These are phyloP conservation scores for Pythium pyrilobum DNA, from an alignment of 352 stramenopile species.

Conservation along the genomic window DNA sequence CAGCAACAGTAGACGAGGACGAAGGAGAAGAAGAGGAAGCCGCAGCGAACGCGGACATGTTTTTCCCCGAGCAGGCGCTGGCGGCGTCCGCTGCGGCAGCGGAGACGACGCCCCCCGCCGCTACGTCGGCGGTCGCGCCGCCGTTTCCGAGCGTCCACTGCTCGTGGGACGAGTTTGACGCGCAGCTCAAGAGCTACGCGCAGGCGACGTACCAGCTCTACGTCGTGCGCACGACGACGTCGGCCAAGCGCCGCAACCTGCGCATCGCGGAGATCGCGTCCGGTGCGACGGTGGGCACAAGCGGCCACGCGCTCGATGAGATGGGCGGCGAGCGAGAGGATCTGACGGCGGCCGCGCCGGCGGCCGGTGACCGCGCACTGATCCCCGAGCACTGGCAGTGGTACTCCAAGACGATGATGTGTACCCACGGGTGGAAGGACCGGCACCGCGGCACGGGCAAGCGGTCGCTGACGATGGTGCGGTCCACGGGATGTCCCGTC, in stretches of 20 bases:
- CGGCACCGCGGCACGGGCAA: conserved; percentile 60
- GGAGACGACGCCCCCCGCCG: neutral
- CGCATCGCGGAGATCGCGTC: conserved; percentile 55
- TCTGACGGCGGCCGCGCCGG: too few relatives aligned
- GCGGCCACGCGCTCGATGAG: neutral
- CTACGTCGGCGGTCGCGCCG: conserved; percentile 26
- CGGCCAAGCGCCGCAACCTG: conserved; percentile 58
- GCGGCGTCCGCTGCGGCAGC: neutral
- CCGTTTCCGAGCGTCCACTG: conserved; percentile 42
- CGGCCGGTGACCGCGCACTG: too few relatives aligned
- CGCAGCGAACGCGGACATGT: too few relatives aligned
- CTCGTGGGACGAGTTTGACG: conserved; percentile 68
- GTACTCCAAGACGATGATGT: conserved; percentile 84
- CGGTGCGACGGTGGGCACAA: conserved; percentile 14
- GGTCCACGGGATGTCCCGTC: conserved; percentile 61
- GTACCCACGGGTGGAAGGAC: conserved; percentile 76
- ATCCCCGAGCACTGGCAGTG: conserved; percentile 61
- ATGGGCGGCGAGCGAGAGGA: neutral
- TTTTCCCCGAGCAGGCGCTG: neutral
- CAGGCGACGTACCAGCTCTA: conserved; percentile 66
- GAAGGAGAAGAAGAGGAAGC: too few relatives aligned
- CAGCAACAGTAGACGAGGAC: too few relatives aligned
- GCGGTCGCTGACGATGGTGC: conserved; percentile 48
- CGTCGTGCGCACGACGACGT: conserved; percentile 75
- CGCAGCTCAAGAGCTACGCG: conserved; percentile 51